Evolutionary conservation across 352 stramenopile genomes (phyloP), one percentile per base, ranked within the genome.

Genomic region (Phytopythium montanum): DNA sequence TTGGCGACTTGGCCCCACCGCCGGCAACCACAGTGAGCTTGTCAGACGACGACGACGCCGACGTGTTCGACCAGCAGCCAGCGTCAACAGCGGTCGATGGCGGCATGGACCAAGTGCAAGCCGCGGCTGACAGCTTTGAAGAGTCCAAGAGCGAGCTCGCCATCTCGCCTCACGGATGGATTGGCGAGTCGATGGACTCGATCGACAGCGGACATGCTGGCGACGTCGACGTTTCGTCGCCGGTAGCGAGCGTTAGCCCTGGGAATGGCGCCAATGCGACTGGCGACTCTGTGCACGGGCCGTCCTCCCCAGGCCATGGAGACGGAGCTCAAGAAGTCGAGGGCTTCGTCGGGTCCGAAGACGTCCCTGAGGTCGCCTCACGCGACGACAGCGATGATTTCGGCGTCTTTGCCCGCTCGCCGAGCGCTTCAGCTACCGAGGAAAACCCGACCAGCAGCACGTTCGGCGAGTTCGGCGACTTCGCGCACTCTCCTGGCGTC

Each of bases 231-330:
- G 21, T 25, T 44, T 29, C 31, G 29, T 31, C 33, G 5, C 29
- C 50, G 10, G 21, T 14, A 50, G 29, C 44, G 46, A 41, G 66
- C n/a, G 18, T 53, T 65, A 25, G 12, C 3, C 1, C 18, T 5
- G 53, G 56, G 14, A 29, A 38, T 13, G 19, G 45, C 28, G 28
- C 65, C 28, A 64, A 79, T 41, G 66, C 54, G 12, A 77, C 81
- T 60, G 73, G 60, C 18, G 67, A 77, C 21, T 83, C 83, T 69
- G 50, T 29, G 12, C 62, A 76, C n/a, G 69, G 29, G 41, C 50
- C 55, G 2, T 50, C 61, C n/a, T 23, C 25, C 34, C 63, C 21
- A 41, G 42, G 59, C 8, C 48, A 51, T 8, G 50, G 59, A 8
- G 74, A 79, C 6, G 45, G 8, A 33, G 23, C 1, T 8, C 13